Base-by-base conservation (phyloP, 345 rosid species). In the Salix udensis region DNA sequence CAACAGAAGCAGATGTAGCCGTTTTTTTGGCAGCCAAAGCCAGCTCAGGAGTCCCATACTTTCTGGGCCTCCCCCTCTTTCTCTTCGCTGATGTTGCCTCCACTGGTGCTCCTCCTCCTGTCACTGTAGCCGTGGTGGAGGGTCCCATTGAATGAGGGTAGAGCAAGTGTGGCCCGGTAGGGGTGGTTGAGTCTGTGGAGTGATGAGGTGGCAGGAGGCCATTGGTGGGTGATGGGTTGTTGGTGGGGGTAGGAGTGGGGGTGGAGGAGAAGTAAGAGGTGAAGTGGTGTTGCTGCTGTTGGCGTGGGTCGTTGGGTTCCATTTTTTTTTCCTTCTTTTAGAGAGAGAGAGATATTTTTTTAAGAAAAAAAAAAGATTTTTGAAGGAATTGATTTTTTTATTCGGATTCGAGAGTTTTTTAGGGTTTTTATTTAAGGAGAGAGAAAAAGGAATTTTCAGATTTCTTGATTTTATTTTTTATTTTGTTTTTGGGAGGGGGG, bases 51-150 rank as follows among this genome's bases (percentile, higher is more conserved):
- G 99, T 96, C 1, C 89, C 98, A 73, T 96, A 93, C 94, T 96
- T 96, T 85, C 99, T 85, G 9, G 98, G 99, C 60, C 99, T 81
- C 4, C 99, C 99, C 30, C 99, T 85, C 91, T 89, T 96, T 86
- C 94, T 84, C 88, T 83, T 88, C 4, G 90, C 82, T 0, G 90
- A 83, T 80, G 90, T 94, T 70, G 86, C 82, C 34, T n/a, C 52
- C 71, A 68, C 19, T 5, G 71, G 44, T 21, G 71, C 50, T 21
- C 50, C 44, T n/a, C n/a, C 71, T 23, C 87, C 87, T 44, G 86
- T 82, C 19, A 72, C 30, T 74, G 87, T 87, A 42, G 87, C 91
- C 5, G 94, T 86, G 1, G 88, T 76, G 24, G 98, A 74, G 24
- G 84, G 81, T 1, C 76, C 77, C 21, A 88, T 86, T 1, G 97